Evolutionary conservation across 768 basidiomycete genomes (phyloP), one percentile per base, ranked within the genome.

Genomic region (Termitomyces sp.): DNA sequence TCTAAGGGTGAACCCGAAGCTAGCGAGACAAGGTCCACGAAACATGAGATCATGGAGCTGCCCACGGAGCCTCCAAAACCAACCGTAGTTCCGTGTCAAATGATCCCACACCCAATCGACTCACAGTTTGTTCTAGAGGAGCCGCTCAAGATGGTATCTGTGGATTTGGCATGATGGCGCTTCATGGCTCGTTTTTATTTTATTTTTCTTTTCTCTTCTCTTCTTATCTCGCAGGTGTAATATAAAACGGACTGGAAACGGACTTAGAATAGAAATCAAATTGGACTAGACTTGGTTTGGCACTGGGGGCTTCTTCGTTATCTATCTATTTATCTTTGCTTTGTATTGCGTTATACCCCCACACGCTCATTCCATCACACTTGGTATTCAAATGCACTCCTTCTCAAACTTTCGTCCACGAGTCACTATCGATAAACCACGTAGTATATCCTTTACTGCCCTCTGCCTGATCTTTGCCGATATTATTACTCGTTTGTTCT

Each of bases 141-240:
- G 32, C 42, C 65, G 15, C 65, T 65, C 25, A 63, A 60, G 25
- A 65, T 65, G 65, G 65, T 63, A 1, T 57, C 58, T 11, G 61
- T 65, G 25, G 60, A 63, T n/a, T 31, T 56, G 48, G 56, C 65
- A 1, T 63, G 52, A 62, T 52, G 15, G 34, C 7, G 34, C 7
- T 34, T 4, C 32, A 37, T 57, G n/a, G 12, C 17, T 2, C 14
- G 25, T 25, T 25, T 25, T 25, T 25, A 25, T 25, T 29, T 15
- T 42, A 17, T 12, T 20, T 25, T 48, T 11, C 20, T 36, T 42
- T 49, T 25, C 37, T 42, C n/a, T 54, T 31, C 14, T 38, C 14
- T 15, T 7, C 38, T n/a, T n/a, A 58, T 54, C 51, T 38, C 45
- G 56, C 36, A 55, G 25, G 15, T 37, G 38, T 61, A 45, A 43